These are phyloP conservation scores for Teunomyces kruisii DNA, from an alignment of 805 yeast species.

Conservation along the genomic window DNA sequence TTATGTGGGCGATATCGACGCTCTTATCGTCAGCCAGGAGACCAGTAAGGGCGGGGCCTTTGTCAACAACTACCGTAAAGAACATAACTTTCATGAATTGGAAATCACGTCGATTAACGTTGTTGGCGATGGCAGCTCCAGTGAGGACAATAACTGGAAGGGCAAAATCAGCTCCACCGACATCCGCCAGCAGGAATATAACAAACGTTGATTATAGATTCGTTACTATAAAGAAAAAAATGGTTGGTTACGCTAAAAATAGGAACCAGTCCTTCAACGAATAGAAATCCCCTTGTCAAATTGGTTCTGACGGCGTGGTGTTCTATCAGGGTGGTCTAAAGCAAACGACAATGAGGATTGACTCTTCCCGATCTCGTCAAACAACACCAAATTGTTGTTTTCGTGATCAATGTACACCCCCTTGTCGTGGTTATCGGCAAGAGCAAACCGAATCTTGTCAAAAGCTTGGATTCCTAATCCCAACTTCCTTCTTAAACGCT, in stretches of 20 bases:
- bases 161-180: constrained; percentile 87
- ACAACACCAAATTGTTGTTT: constrained; percentile 55
- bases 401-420: constrained; percentile 46
- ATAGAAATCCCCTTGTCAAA: constrained; percentile 46
- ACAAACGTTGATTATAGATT: background rate
- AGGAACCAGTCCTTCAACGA: background rate
- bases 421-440: constrained; percentile 44
- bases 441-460: constrained; percentile 67
- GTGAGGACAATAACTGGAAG: constrained; percentile 45
- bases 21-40: constrained; percentile 79
- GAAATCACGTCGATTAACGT: constrained; percentile 42
- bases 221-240: background rate
- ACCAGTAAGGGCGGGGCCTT: constrained; percentile 70
- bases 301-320: constrained; percentile 41
- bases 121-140: constrained; percentile 50
- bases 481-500: constrained; percentile 63
- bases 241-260: background rate
- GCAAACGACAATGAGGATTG: constrained; percentile 58
- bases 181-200: constrained; percentile 43
- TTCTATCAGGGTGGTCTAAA: constrained; percentile 85
- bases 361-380: constrained; percentile 45
- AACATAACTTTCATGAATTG: constrained; percentile 54
- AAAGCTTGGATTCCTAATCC: constrained; percentile 82
- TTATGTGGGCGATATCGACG: constrained; percentile 65
- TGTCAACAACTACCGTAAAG: constrained; percentile 65